Evolutionary conservation across 148 eudicot species (phyloP).

Genomic region (Vaccinium corymbosum): DNA sequence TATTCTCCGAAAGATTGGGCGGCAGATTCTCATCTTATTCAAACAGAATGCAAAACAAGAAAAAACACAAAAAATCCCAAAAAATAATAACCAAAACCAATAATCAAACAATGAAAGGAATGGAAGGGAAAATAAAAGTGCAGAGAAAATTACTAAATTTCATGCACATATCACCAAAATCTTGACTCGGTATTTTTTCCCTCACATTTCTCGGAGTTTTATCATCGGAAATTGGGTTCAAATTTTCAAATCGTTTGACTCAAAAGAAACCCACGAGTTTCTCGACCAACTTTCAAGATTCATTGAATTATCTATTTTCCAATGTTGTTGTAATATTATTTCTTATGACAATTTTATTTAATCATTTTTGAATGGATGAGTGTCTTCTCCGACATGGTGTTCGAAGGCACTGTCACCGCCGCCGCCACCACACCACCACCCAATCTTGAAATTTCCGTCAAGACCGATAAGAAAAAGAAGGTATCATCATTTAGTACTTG

Average conservation of each 20-base stretch:
- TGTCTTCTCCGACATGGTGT: constrained; percentile 10
- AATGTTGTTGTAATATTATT: not conserved
- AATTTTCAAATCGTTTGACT: not conserved
- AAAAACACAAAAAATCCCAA: not conserved
- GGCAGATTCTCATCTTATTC: constrained; percentile 33
- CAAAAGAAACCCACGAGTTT: not conserved
- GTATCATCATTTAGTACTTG: constrained; percentile 13
- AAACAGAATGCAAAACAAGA: not conserved
- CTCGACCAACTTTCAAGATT: not conserved
- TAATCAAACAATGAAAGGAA: not conserved
- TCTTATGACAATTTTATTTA: not conserved
- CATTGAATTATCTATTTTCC: not conserved
- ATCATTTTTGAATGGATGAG: constrained; percentile 5
- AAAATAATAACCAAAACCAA: not conserved
- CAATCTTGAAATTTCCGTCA: constrained; percentile 26
- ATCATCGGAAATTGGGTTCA: not conserved
- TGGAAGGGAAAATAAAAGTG: not conserved
- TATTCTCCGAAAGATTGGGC: constrained; percentile 45
- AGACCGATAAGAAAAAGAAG: constrained; percentile 45
- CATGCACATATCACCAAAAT: not conserved
- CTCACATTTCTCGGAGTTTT: not conserved
- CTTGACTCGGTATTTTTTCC: not conserved
- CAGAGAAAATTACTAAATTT: not conserved
- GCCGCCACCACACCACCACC: not conserved
- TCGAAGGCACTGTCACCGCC: not conserved